phyloP scores from a whole-genome alignment of 768 basidiomycete species.

The Tylopilus subfusipes region DNA sequence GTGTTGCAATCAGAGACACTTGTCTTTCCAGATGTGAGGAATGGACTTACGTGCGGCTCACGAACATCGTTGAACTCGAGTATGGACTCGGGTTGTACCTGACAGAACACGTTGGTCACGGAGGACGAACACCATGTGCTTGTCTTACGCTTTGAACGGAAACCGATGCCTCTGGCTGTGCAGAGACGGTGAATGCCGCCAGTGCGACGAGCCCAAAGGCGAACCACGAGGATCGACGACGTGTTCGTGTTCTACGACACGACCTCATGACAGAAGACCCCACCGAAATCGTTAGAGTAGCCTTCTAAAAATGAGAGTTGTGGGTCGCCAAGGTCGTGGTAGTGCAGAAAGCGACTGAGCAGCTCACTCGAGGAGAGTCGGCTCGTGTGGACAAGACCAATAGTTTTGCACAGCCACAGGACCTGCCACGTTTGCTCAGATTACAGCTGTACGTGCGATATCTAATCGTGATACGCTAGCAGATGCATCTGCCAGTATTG shows the following conservation, averaged over 20 bases:
- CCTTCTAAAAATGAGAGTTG: background rate
- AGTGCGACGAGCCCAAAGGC: conserved; percentile 58
- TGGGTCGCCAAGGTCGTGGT: background rate
- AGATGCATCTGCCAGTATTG: no score
- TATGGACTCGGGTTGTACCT: conserved; percentile 17
- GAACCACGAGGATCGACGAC: conserved; percentile 53
- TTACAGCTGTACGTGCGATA: no score
- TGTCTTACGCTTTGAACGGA: conserved; percentile 20
- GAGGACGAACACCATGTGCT: background rate
- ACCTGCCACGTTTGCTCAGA: conserved; percentile 15
- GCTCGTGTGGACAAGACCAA: background rate
- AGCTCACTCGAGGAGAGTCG: background rate
- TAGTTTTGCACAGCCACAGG: conserved; percentile 14
- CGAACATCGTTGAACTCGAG: conserved; percentile 5
- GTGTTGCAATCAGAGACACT: background rate
- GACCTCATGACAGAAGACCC: conserved; percentile 13
- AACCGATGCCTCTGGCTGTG: conserved; percentile 27
- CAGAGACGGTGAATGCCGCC: conserved; percentile 43
- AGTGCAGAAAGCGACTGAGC: background rate
- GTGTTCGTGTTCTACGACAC: conserved; percentile 22
- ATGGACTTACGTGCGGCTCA: conserved; percentile 14
- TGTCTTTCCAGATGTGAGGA: background rate
- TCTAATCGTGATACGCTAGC: no score
- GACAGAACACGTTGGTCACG: background rate
- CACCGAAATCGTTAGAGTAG: background rate